Conservation (phyloP, 495 filamentous ascomycete species). For the Penicillium longicatenatum region DNA sequence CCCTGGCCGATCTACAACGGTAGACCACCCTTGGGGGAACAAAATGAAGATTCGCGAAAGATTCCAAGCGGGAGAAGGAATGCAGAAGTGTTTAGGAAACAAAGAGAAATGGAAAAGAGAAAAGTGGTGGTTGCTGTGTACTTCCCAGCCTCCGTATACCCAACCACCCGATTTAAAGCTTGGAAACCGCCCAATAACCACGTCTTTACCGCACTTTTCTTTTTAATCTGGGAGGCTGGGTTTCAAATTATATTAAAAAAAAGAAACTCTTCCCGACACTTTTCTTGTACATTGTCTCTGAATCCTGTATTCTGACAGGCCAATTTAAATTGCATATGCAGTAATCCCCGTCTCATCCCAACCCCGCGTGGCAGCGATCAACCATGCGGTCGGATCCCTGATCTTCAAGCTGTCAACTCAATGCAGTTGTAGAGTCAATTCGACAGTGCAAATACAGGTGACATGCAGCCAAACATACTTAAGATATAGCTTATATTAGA, state of each 20-base stretch:
- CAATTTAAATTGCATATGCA: constrained; percentile 15
- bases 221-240: constrained; percentile 26
- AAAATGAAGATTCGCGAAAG: constrained; percentile 3
- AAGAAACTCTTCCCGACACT: background rate
- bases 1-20: constrained; percentile 9
- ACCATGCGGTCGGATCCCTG: constrained; percentile 20
- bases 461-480: background rate
- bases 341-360: background rate
- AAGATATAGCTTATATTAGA: background rate
- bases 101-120: constrained; percentile 17
- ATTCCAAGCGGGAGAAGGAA: constrained; percentile 13
- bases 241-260: constrained; percentile 24
- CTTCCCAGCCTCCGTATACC: constrained; percentile 44
- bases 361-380: constrained; percentile 23
- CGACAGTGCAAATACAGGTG: background rate
- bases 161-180: constrained; percentile 49
- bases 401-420: constrained; percentile 8
- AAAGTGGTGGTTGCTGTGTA: constrained; percentile 15
- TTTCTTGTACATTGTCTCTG: background rate
- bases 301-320: constrained; percentile 6
- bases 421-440: constrained; percentile 3
- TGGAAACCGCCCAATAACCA: background rate
- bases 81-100: constrained; percentile 9
- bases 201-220: background rate
- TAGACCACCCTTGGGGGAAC: constrained; percentile 11